Percentiles rank a stretch among this genome's conserved stretches.
Evolutionary conservation across 2,329 filamentous ascomycete genomes (phyloP).

Genomic region (Fusarium xyrophilum): DNA sequence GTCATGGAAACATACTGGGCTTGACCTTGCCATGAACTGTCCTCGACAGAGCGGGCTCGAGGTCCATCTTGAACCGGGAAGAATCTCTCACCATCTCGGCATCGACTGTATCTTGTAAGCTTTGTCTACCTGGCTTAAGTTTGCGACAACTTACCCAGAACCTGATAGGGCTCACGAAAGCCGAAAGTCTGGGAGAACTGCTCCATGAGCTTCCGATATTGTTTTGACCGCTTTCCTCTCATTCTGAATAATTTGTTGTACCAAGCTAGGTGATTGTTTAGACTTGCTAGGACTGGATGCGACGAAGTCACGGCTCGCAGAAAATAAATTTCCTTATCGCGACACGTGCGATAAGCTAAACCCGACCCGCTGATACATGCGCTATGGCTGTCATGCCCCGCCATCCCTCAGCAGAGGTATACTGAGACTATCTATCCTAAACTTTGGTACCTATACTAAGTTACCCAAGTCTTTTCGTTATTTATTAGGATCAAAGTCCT

Average conservation of each 20-base stretch:
- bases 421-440: too few relatives aligned
- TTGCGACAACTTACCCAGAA: constrained; percentile 63
- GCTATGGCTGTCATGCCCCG: constrained; percentile 13
- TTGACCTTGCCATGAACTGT: constrained; percentile 90
- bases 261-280: neutral
- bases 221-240: constrained; percentile 61
- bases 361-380: neutral
- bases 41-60: constrained; percentile 76
- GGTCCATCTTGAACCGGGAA: constrained; percentile 85
- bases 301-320: constrained; percentile 10
- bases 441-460: too few relatives aligned
- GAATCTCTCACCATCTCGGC: constrained; percentile 84
- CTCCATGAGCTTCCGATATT: constrained; percentile 85
- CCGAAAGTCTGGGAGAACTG: constrained; percentile 87
- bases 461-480: too few relatives aligned
- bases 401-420: neutral
- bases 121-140: constrained; percentile 3
- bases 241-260: constrained; percentile 43
- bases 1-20: constrained; percentile 63
- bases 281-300: constrained; percentile 4
- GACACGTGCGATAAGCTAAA: constrained; percentile 48
- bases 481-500: too few relatives aligned
- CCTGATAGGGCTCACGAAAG: constrained; percentile 94
- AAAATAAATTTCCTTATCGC: constrained; percentile 52
- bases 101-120: constrained; percentile 65